phyloP scores from a whole-genome alignment of 148 eudicot species.

The Vaccinium myrtillus region DNA sequence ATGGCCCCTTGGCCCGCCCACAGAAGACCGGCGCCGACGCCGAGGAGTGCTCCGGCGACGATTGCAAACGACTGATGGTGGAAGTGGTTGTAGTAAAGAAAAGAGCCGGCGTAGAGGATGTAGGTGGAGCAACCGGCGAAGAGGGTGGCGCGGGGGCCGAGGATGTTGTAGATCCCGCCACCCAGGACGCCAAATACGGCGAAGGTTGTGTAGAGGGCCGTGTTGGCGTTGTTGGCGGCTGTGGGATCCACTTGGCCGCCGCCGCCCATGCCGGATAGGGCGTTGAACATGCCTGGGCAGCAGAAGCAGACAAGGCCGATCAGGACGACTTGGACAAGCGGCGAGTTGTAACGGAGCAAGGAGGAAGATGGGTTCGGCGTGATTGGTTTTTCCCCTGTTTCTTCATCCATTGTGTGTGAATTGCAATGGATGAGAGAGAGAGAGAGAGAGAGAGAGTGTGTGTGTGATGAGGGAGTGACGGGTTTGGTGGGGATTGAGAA shows the following conservation, averaged over 20 bases:
- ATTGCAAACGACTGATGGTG: constrained; percentile 60
- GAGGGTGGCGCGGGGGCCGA: constrained; percentile 77
- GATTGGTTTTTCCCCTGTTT: constrained; percentile 4
- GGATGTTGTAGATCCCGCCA: constrained; percentile 86
- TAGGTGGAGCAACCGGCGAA: constrained; percentile 76
- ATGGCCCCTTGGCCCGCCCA: constrained; percentile 98
- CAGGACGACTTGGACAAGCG: constrained; percentile 59
- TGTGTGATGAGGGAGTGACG: no score
- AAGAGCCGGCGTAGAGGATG: constrained; percentile 74
- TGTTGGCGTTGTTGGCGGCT: constrained; percentile 90
- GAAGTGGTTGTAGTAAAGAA: constrained; percentile 74
- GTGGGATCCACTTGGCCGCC: constrained; percentile 92
- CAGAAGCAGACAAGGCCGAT: constrained; percentile 93
- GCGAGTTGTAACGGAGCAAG: constrained; percentile 69
- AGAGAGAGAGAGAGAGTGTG: no score
- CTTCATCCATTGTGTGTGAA: constrained; percentile 31
- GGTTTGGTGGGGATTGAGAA: no score
- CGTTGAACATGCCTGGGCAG: constrained; percentile 96
- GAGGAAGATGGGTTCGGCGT: constrained; percentile 15
- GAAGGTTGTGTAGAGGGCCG: constrained; percentile 87
- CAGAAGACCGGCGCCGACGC: constrained; percentile 86
- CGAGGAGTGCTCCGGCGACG: constrained; percentile 67
- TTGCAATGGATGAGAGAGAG: constrained; percentile 14
- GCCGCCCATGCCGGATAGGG: constrained; percentile 94
- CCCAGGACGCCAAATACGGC: constrained; percentile 82